These are phyloP conservation scores for Metschnikowia chrysomelidarum DNA, from an alignment of 805 yeast species.

Conservation along the genomic window DNA sequence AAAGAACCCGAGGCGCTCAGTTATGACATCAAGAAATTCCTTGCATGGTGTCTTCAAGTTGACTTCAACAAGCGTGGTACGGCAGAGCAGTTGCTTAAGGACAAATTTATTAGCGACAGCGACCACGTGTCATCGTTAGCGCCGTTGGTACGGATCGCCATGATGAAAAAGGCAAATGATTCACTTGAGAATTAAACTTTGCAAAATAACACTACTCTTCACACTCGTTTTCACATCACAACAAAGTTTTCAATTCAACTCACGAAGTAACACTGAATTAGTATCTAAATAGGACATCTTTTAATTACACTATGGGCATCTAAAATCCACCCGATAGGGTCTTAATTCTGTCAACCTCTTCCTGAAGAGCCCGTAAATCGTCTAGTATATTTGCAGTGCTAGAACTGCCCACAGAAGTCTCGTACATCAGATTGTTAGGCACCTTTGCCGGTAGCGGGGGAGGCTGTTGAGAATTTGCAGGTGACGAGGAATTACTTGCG, in stretches of 20 bases:
- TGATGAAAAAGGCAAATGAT: constrained; percentile 55
- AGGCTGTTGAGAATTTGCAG: constrained; percentile 5
- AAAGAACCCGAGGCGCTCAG: constrained; percentile 84
- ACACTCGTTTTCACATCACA: too few species aligned
- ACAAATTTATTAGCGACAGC: constrained; percentile 61
- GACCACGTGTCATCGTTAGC: constrained; percentile 62
- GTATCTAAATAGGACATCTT: constrained; percentile 6
- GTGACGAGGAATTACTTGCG: constrained; percentile 21
- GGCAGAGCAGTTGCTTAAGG: constrained; percentile 67
- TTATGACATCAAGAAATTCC: constrained; percentile 60
- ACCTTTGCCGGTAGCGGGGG: constrained; percentile 18
- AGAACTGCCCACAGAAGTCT: constrained; percentile 12
- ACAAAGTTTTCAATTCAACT: constrained; percentile 7
- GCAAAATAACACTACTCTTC: too few species aligned
- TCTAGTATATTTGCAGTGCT: constrained; percentile 56
- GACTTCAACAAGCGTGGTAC: constrained; percentile 78
- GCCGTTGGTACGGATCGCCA: constrained; percentile 72
- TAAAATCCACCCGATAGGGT: constrained; percentile 46
- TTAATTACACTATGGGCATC: background rate
- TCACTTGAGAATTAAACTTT: constrained; percentile 12
- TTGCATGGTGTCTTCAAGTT: constrained; percentile 77
- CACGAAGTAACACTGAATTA: constrained; percentile 9
- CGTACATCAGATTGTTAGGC: constrained; percentile 23
- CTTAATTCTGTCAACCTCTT: constrained; percentile 61
- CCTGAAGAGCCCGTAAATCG: constrained; percentile 64